Percentiles rank a stretch among this genome's conserved stretches.
Conservation (phyloP, 768 basidiomycete species). For the Tylopilus rubrobrunneus region DNA sequence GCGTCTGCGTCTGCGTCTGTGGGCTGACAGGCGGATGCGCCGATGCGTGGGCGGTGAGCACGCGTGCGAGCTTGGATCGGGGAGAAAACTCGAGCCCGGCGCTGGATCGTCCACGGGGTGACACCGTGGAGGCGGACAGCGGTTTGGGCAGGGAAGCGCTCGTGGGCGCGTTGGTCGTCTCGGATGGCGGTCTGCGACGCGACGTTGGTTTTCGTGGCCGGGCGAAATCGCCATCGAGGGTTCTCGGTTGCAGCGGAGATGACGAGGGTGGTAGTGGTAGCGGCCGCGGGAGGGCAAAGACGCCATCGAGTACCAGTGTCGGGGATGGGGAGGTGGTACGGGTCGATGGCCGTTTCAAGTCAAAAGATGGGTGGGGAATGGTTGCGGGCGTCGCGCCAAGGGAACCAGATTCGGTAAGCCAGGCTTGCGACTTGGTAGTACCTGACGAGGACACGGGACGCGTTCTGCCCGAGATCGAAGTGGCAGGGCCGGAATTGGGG, state of each 20-base stretch:
- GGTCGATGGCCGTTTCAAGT: background rate
- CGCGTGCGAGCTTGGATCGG: constrained; percentile 20
- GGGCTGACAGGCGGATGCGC: background rate
- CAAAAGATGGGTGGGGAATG: background rate
- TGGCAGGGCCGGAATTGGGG: background rate
- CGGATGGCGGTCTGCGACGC: background rate
- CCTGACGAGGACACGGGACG: background rate
- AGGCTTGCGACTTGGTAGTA: background rate
- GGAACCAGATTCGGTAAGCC: background rate
- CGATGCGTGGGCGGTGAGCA: constrained; percentile 5
- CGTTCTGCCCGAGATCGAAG: background rate
- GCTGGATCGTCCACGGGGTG: background rate
- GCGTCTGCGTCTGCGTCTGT: background rate
- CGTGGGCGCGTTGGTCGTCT: background rate
- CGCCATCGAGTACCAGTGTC: constrained; percentile 17
- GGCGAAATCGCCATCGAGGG: background rate
- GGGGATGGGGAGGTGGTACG: constrained; percentile 12
- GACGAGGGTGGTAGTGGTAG: background rate
- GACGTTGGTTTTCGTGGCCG: constrained; percentile 2
- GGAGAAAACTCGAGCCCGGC: constrained; percentile 7
- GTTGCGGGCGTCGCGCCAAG: background rate
- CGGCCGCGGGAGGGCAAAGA: constrained; percentile 15
- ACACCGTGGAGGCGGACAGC: no score
- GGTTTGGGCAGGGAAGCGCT: background rate
- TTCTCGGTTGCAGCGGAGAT: no score